phyloP scores from a whole-genome alignment of 345 rosid genomes.

The Combretum micranthum region DNA sequence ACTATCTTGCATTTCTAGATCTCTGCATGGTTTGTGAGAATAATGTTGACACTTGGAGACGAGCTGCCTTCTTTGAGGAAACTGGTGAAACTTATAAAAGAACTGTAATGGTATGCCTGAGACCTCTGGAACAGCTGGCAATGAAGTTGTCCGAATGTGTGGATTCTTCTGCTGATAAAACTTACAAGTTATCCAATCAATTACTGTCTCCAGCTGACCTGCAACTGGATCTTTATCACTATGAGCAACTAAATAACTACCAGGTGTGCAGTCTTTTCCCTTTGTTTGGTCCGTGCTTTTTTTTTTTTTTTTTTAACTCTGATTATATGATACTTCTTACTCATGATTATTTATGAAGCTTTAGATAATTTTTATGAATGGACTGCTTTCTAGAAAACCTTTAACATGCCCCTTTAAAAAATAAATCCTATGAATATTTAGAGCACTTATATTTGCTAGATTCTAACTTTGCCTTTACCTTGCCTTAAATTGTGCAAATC shows the following conservation, averaged over 20 bases:
- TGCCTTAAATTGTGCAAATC: too few relatives aligned
- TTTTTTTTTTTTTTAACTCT: neutral
- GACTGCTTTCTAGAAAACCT: neutral
- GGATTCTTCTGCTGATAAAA: conserved; percentile 46
- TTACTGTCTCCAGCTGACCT: conserved; percentile 32
- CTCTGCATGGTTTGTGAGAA: conserved; percentile 90
- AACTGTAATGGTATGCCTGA: conserved; percentile 64
- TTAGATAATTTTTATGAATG: too few relatives aligned
- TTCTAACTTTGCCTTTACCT: too few relatives aligned
- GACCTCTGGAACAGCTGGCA: conserved; percentile 76
- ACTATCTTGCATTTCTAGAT: conserved; percentile 87
- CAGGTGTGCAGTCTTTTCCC: conserved; percentile 43
- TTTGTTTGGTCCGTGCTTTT: conserved; percentile 1
- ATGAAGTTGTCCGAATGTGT: conserved; percentile 47
- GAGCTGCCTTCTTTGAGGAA: conserved; percentile 96
- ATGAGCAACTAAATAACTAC: conserved; percentile 50
- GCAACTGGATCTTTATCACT: conserved; percentile 39
- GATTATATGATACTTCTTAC: neutral
- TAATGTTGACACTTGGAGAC: conserved; percentile 88
- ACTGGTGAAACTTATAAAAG: conserved; percentile 84
- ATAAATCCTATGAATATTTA: too few relatives aligned
- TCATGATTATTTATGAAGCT: too few relatives aligned
- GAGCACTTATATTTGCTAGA: too few relatives aligned
- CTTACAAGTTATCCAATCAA: conserved; percentile 35
- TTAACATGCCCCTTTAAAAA: too few relatives aligned